Base-by-base conservation (phyloP, 129 eudicot species). In the Oenanthe sinensis region DNA sequence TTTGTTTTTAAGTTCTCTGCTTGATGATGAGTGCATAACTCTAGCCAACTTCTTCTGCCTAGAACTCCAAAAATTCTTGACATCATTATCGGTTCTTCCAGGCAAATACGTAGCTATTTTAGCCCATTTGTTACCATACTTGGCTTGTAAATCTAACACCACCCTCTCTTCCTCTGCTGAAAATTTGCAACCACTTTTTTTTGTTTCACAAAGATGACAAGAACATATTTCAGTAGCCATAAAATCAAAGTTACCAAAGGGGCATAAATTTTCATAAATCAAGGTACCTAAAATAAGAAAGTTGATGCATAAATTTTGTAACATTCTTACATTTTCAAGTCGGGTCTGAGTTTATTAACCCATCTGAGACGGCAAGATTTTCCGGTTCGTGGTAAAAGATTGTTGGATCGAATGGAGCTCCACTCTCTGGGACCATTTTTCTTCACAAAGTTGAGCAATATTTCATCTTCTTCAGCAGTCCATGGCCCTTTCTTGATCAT, bases 401-500 rank as follows among this genome's bases (percentile, higher is more conserved):
- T 60, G 68, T 60, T 60, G 68, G 68, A 60, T 60, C 68, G 68
- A 60, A 60, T 60, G 36, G 68, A 60, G 68, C 68, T 60, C 68
- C 68, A 60, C 4, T 60, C 68, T 60, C 33, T 60, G 0, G 68
- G 68, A 24, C 68, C 68, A 24, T 60, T 60, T 60, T 60, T 60
- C 68, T 60, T 3, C 13, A 60, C 68, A 60, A 60, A 60, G 5
- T 60, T 24, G 15, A 60, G 68, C 68, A 60, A 60, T 2, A 60
- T n/a, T 60, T 3, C 68, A 60, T 60, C 68, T 60, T 60, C 68
- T 60, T 60, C 68, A 60, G 33, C 36, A 60, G 13, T 60, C 68
- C 68, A 60, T 24, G 68, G 68, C 68, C 68, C 68, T 60, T 60
- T 60, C 68, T 60, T 60, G 33, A 60, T 60, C 68, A 60, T 10